These are phyloP conservation scores for Galium porrigens DNA, from an alignment of 305 asterid species.

Conservation along the genomic window DNA sequence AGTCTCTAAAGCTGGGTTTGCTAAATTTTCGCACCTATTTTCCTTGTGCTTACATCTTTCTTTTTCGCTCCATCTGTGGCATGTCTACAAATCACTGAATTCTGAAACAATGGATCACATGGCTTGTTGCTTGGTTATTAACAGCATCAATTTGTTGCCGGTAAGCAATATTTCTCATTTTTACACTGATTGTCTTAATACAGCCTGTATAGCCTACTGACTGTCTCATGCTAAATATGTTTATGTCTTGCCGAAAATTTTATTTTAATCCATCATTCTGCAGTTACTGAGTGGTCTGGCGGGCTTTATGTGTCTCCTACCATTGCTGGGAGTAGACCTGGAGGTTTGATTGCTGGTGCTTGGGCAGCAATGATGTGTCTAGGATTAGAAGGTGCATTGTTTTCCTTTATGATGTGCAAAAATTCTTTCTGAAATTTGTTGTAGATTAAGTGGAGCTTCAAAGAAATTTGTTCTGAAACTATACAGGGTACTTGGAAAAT, in stretches of 20 bases:
- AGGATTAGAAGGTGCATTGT: slow-evolving; percentile 60
- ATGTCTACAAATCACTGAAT: slow-evolving; percentile 19
- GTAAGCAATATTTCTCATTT: slow-evolving; percentile 35
- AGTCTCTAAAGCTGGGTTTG: not conserved
- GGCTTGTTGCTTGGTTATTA: slow-evolving; percentile 25
- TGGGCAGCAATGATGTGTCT: slow-evolving; percentile 98
- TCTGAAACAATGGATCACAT: slow-evolving; percentile 27
- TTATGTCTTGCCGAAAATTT: not conserved
- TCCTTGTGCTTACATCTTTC: not conserved
- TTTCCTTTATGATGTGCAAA: slow-evolving; percentile 11
- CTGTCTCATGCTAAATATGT: not conserved
- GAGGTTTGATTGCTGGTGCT: slow-evolving; percentile 92
- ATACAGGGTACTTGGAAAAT: slow-evolving; percentile 72
- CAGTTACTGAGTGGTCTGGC: slow-evolving; percentile 98
- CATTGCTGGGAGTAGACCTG: slow-evolving; percentile 97
- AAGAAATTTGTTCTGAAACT: not conserved
- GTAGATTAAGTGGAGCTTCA: slow-evolving; percentile 5
- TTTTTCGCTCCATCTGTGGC: slow-evolving; percentile 17
- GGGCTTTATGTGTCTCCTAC: slow-evolving; percentile 92
- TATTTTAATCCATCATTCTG: slow-evolving; percentile 7
- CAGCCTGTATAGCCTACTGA: not conserved
- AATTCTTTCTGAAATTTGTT: slow-evolving; percentile 11
- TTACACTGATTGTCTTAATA: not conserved
- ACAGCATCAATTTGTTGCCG: slow-evolving; percentile 96
- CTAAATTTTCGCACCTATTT: not conserved